phyloP scores from a whole-genome alignment of 2,329 filamentous ascomycete species.

The Balansia obtecta region DNA sequence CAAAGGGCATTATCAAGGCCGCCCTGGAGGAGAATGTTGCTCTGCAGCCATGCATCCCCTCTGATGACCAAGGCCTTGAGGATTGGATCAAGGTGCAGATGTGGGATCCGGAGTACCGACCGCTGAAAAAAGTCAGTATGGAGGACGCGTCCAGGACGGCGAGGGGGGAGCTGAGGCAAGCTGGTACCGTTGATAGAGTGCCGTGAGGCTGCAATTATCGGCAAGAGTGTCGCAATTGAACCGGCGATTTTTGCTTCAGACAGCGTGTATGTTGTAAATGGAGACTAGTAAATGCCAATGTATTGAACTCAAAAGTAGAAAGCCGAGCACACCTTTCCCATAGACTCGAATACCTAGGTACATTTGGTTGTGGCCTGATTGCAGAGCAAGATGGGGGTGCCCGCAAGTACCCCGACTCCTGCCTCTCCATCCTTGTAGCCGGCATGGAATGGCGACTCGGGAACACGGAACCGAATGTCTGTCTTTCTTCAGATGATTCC shows the following conservation, averaged over 20 bases:
- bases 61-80: slow-evolving; percentile 40
- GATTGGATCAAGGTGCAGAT: slow-evolving; percentile 69
- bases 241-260: too few species aligned
- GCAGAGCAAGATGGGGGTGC: not conserved
- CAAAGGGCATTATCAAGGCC: slow-evolving; percentile 58
- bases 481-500: slow-evolving; percentile 33
- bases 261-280: too few species aligned
- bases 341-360: not conserved
- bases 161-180: slow-evolving; percentile 23
- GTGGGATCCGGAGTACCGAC: slow-evolving; percentile 62
- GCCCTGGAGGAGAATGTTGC: slow-evolving; percentile 59
- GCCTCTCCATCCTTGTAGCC: not conserved
- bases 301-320: too few species aligned
- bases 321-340: not conserved
- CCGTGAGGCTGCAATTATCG: not conserved
- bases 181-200: slow-evolving; percentile 16
- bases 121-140: slow-evolving; percentile 43
- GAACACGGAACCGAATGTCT: too few species aligned
- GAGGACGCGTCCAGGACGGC: slow-evolving; percentile 42
- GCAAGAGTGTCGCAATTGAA: too few species aligned
- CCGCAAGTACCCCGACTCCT: slow-evolving; percentile 4
- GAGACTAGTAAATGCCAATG: too few species aligned
- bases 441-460: not conserved
- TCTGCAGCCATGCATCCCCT: slow-evolving; percentile 52
- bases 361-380: not conserved